Base-by-base conservation (phyloP, 2,329 filamentous ascomycete species). In the Aspergillus sp. region DNA sequence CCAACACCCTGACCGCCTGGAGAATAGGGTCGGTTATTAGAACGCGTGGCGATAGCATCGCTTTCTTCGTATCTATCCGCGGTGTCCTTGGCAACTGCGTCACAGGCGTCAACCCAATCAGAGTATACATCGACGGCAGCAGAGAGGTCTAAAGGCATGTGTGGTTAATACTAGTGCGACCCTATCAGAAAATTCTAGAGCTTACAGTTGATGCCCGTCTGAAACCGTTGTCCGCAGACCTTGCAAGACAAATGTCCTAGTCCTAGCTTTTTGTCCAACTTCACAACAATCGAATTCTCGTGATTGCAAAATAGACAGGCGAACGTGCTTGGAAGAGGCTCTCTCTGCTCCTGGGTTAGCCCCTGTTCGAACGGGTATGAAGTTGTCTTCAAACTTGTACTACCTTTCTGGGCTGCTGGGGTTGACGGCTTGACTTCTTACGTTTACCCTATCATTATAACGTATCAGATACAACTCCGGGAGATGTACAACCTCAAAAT, bases 231-330 rank as follows among this genome's bases (percentile, higher is more conserved):
- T 3, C 91, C 93, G 76, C 95, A 99, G 53, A 96, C 86, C 73
- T 93, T 96, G 80, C 95, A 99, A 59, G 88, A 86, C 25, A 99
- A 82, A 60, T 90, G 86, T 47, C 93, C 95, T 39, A 96, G 84
- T 52, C 91, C 91, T 27, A 87, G 82, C 74, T 98, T 98, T 82
- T 96, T 96, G 73, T 99, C 92, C 51, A 99, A 83, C 76, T 96
- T 95, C 65, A 97, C 90, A 27, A 86, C 84, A 52, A 99, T 90
- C 0, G 93, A 91, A 65, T 91, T 95, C 73, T 98, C 95, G 77
- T 98, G 93, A 75, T 97, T 98, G 82, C 95, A 99, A 79, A 99
- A 99, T 46, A 99, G 87, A 73, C 95, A 99, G 57, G 93, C 91
- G 76, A 99, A 99, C n/a, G 86, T 85, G 3, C 90, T 93, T 15